Evolutionary conservation across 306 rosid species (phyloP), one percentile per base, ranked within the genome.

Genomic region (Hylodesmum podocarpum): DNA sequence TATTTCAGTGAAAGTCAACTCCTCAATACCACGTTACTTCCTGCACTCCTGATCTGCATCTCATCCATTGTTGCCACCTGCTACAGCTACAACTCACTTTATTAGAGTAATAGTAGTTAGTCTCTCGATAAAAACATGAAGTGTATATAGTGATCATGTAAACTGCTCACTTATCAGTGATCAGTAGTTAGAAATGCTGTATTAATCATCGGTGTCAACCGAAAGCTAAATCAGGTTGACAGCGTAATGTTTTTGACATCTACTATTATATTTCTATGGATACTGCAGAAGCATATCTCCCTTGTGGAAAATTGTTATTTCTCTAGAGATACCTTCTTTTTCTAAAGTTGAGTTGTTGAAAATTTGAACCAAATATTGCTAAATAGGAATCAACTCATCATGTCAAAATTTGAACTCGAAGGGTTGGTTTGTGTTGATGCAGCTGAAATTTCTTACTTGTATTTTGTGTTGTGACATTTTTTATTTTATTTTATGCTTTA

Each of bases 21-120:
- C 72, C 77, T 91, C 71, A 93, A 93, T 82, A 63, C 83, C 59
- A 93, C 98, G 25, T 66, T 91, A 55, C 46, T 88, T 40, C 98
- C 97, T 72, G 84, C 94, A n/a, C 84, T 93, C 34, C 34, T 87
- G 57, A 75, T 93, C 80, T 88, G 97, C 25, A 31, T 89, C 84
- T 83, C 90, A 40, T 89, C 98, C 83, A 84, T 93, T 43, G 11
- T 84, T 50, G 93, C 96, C 5, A 93, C 98, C 44, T 91, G 85
- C 84, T 88, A 75, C 78, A 83, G 92, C 73, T 93, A 89, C 85
- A 89, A 93, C 93, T 89, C 97, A 73, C 93, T 93, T 53, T 91
- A 86, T 84, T 93, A 86, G 84, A 77, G 21, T 59, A 34, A 12
- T 41, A 51, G 16, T 44, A 36, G 44, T 22, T 66, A 15, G 3